Conservation (phyloP, 2,329 filamentous ascomycete genomes). For the Penicillium sp. region DNA sequence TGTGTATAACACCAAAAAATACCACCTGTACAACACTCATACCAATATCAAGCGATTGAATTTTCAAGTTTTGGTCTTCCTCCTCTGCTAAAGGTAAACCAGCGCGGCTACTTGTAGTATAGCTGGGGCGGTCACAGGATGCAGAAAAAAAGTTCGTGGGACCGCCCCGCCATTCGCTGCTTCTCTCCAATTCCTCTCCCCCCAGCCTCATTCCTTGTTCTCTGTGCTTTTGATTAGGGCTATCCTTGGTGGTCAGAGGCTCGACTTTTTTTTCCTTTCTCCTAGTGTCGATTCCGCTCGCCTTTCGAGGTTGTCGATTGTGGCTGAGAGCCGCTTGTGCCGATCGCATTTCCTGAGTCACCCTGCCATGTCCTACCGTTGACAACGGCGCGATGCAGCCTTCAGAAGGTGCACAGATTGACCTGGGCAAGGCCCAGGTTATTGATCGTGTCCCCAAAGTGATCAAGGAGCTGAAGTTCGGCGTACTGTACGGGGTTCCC, state of each 20-base stretch:
- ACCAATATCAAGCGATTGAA: not conserved
- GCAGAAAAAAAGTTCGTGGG: conserved; percentile 37
- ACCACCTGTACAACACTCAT: conserved; percentile 9
- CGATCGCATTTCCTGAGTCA: conserved; percentile 32
- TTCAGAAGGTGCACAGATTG: conserved; percentile 51
- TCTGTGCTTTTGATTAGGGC: conserved; percentile 1
- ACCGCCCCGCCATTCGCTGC: conserved; percentile 25
- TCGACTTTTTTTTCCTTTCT: no score
- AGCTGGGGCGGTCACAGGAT: conserved; percentile 18
- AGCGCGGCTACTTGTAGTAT: no score
- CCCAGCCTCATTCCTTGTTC: conserved; percentile 9
- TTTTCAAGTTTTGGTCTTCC: not conserved
- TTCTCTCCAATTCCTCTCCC: conserved; percentile 15
- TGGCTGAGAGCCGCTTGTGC: conserved; percentile 23
- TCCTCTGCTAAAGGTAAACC: no score
- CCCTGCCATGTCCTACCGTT: conserved; percentile 43
- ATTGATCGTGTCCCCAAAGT: conserved; percentile 86
- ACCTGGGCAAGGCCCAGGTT: conserved; percentile 78
- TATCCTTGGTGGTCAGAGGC: not conserved
- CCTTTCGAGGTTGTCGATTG: conserved; percentile 6
- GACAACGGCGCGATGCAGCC: conserved; percentile 45
- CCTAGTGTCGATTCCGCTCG: no score
- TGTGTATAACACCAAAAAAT: conserved; percentile 16
- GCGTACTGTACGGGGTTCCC: conserved; percentile 69
- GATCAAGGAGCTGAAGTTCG: conserved; percentile 92